phyloP scores from a whole-genome alignment of 139 green algal genomes.

The Monoraphidium neglectum region DNA sequence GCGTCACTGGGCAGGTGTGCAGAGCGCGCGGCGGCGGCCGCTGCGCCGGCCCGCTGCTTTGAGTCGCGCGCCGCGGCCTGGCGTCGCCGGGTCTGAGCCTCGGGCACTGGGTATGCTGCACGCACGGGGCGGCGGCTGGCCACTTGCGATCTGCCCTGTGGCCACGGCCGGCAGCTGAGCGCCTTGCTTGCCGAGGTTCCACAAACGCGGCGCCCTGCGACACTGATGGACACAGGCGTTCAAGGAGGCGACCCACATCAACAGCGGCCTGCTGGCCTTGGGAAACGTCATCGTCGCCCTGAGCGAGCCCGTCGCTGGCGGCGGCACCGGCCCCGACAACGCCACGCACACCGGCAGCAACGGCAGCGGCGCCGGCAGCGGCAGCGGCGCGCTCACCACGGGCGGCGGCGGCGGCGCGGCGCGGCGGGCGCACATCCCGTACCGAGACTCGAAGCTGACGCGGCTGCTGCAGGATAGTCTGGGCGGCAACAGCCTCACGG shows the following conservation, averaged over 20 bases:
- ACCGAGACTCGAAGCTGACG: slow-evolving; percentile 73
- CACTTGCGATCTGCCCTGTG: too few relatives aligned
- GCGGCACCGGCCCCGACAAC: background rate
- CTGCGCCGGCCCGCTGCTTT: background rate
- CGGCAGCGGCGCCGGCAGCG: background rate
- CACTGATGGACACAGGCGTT: slow-evolving; percentile 49
- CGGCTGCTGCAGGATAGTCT: slow-evolving; percentile 76
- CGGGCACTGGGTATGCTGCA: too few relatives aligned
- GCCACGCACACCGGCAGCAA: background rate
- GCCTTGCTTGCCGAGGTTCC: background rate
- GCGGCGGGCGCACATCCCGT: slow-evolving; percentile 30
- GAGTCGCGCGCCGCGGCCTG: too few relatives aligned
- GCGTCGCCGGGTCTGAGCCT: too few relatives aligned
- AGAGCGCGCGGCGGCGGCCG: background rate
- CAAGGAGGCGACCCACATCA: slow-evolving; percentile 76
- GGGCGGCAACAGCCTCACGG: slow-evolving; percentile 66
- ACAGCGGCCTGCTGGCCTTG: slow-evolving; percentile 68
- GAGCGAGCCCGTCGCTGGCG: background rate
- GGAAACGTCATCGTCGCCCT: slow-evolving; percentile 69
- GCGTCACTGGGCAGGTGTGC: slow-evolving; percentile 46
- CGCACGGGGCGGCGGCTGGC: too few relatives aligned
- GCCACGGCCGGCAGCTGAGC: too few relatives aligned
- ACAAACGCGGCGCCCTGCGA: too few relatives aligned
- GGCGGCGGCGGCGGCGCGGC: background rate
- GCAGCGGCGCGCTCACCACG: background rate